Base-by-base conservation (phyloP, 805 yeast species). In the Blastobotrys attinorum region DNA sequence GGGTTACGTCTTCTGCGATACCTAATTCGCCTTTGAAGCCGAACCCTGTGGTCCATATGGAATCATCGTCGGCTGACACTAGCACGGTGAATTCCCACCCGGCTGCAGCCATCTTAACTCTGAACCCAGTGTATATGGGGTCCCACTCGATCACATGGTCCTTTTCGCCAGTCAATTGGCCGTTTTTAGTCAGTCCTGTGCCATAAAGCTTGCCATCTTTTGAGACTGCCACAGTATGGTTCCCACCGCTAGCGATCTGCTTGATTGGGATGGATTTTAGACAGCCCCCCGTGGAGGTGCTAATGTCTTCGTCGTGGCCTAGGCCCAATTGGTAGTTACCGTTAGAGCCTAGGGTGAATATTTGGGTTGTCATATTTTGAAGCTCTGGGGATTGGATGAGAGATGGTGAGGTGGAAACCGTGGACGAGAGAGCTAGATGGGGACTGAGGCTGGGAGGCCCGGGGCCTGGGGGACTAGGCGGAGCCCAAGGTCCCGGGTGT, bases 21-120 rank as follows among this genome's bases (percentile, higher is more conserved):
- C 95, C 96, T 27, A 87, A 63, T 56, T 86, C 95, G 0, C 96
- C 95, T 45, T 76, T 76, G 0, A 63, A 59, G 0, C 95, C 96
- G 3, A 47, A 29, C 0, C 96, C 96, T 48, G 77, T 65, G 0
- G 69, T 63, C 54, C 61, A 77, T 0, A 87, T 54, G 3, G 61
- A 61, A 16, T 16, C 21, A 42, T 70, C 65, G 0, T 58, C 40
- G 0, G 33, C 43, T 35, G 69, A 65, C 0, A 81, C 70, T 3
- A 83, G 60, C 0, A 83, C 61, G 0, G 83, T 70, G 53, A 68
- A 84, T 47, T 81, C 90, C 94, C 95, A 90, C 0, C 96, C 95
- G 34, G 90, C 81, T 2, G 78, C 67, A 1, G 76, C 70, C 43
- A 70, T 66, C 21, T 50, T 57, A 77, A 83, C 70, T 0, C 47